Evolutionary conservation across 1,139 yeast species (phyloP).

Genomic region (Candida tropicalis): DNA sequence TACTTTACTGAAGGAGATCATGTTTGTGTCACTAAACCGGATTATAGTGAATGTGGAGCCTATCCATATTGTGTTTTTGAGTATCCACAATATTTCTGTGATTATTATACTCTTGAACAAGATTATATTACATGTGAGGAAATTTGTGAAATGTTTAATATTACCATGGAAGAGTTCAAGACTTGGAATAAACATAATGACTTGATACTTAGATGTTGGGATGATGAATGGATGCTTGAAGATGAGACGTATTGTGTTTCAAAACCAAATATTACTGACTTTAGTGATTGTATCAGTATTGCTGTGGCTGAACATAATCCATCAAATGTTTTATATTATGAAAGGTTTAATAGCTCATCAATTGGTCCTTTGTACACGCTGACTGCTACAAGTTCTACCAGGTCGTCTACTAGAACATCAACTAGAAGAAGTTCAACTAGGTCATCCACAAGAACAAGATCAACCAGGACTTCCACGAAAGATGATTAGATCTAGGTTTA

Average conservation of each 20-base stretch:
- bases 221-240: background rate
- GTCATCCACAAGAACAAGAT: too few species aligned
- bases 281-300: background rate
- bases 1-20: background rate
- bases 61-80: background rate
- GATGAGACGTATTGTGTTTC: background rate
- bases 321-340: background rate
- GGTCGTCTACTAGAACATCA: too few species aligned
- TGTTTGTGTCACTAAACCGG: background rate
- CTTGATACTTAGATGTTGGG: background rate
- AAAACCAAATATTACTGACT: background rate
- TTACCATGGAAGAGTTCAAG: constrained; percentile 1
- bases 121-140: background rate
- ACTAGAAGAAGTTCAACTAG: too few species aligned
- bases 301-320: background rate
- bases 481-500: too few species aligned
- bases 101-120: background rate
- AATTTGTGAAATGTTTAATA: background rate
- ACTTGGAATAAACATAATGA: background rate
- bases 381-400: too few species aligned
- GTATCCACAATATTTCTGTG: background rate
- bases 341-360: background rate
- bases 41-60: constrained; percentile 1
- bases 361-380: background rate
- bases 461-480: too few species aligned